Evolutionary conservation across 2,329 filamentous ascomycete species (phyloP).

Genomic region (Alternaria consortialis): DNA sequence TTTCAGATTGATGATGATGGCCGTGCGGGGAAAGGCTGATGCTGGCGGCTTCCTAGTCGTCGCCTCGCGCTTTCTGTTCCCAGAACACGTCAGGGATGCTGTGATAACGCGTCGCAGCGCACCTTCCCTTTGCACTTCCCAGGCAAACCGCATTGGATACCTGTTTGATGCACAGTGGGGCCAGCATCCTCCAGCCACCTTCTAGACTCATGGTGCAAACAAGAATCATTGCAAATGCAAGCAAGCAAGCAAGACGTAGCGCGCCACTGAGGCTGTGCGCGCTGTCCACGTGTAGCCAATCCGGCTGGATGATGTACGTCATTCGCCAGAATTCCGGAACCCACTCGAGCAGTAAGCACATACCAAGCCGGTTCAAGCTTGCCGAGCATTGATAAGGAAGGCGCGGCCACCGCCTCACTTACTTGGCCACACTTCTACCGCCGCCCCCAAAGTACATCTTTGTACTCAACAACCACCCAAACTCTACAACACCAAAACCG

Average conservation of each 20-base stretch:
- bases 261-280: conserved; percentile 19
- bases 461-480: conserved; percentile 22
- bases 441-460: conserved; percentile 16
- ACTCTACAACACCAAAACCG: conserved; percentile 46
- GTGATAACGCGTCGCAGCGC: background rate
- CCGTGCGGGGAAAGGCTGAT: conserved; percentile 2
- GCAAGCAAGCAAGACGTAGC: background rate
- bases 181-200: background rate
- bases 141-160: background rate
- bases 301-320: conserved; percentile 11
- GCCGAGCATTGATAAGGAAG: conserved; percentile 30
- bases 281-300: conserved; percentile 5
- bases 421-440: conserved; percentile 9
- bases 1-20: background rate
- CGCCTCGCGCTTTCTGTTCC: conserved; percentile 7
- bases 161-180: background rate
- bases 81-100: conserved; percentile 1
- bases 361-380: conserved; percentile 15
- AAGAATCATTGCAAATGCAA: background rate
- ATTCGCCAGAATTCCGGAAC: conserved; percentile 5
- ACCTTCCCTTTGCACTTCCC: background rate
- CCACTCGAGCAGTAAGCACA: background rate
- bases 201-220: background rate
- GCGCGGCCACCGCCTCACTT: conserved; percentile 32
- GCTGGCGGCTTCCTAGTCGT: conserved; percentile 5